Conservation (phyloP, 1,284 basidiomycete genomes). For the Boletellus deceptivus region DNA sequence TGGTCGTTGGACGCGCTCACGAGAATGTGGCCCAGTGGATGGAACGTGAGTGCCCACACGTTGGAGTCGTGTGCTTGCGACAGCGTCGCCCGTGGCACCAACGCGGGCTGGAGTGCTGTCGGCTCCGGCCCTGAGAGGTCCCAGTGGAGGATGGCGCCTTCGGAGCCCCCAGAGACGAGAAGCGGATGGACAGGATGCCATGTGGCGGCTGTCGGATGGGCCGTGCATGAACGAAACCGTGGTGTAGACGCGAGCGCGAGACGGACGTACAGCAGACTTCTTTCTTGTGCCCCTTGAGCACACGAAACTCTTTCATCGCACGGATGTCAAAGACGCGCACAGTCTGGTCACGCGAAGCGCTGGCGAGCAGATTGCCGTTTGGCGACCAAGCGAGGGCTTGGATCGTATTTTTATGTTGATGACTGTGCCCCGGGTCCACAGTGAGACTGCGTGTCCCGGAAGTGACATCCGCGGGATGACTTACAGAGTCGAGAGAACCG, state of each 20-base stretch:
- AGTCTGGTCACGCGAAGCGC: slow-evolving; percentile 91
- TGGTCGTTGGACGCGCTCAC: slow-evolving; percentile 94
- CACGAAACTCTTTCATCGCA: slow-evolving; percentile 91
- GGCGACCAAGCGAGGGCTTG: slow-evolving; percentile 93
- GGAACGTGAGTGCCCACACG: slow-evolving; percentile 94
- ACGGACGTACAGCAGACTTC: slow-evolving; percentile 90
- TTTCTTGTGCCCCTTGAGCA: slow-evolving; percentile 93
- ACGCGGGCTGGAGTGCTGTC: slow-evolving; percentile 34
- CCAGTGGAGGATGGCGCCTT: slow-evolving; percentile 93
- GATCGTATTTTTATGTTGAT: slow-evolving; percentile 96
- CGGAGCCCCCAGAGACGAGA: slow-evolving; percentile 90
- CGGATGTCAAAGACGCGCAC: slow-evolving; percentile 98
- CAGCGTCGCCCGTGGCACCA: slow-evolving; percentile 74
- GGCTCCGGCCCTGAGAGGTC: slow-evolving; percentile 65
- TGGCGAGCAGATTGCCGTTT: slow-evolving; percentile 90
- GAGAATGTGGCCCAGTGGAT: slow-evolving; percentile 94
- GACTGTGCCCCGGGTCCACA: slow-evolving; percentile 46
- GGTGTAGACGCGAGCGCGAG: background rate
- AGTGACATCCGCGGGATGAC: slow-evolving; percentile 27
- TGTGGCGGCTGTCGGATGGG: slow-evolving; percentile 62
- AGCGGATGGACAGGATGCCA: slow-evolving; percentile 96
- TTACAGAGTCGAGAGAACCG: slow-evolving; percentile 83
- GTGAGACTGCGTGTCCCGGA: background rate
- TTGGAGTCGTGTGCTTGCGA: slow-evolving; percentile 96
- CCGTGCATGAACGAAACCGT: background rate